Evolutionary conservation across 192 early-diverging fungal species (phyloP).

Genomic region (Coemansia nantahalensis): DNA sequence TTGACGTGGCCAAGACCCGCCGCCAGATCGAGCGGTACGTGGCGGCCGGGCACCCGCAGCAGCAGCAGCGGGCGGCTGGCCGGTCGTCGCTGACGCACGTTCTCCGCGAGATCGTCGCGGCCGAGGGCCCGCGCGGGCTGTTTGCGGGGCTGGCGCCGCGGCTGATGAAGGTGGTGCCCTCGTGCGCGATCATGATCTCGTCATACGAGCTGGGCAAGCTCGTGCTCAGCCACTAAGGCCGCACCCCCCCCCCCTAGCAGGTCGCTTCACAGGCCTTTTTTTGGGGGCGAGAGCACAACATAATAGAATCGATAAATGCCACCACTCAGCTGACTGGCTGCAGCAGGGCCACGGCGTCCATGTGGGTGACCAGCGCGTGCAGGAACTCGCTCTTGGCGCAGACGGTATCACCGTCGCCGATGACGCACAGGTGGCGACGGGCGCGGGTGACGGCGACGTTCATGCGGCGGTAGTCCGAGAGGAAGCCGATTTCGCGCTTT

Average conservation of each 20-base stretch:
- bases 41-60: slow-evolving; percentile 17
- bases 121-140: slow-evolving; percentile 31
- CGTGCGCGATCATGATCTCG: slow-evolving; percentile 96
- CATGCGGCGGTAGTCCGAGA: slow-evolving; percentile 74
- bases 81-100: slow-evolving; percentile 9
- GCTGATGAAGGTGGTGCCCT: slow-evolving; percentile 84
- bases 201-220: slow-evolving; percentile 73
- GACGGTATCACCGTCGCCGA: slow-evolving; percentile 73
- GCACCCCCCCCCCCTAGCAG: no score
- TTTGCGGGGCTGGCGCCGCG: slow-evolving; percentile 65
- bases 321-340: no score
- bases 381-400: no score
- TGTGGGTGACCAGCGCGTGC: no score
- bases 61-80: slow-evolving; percentile 5
- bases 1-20: slow-evolving; percentile 94
- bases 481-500: slow-evolving; percentile 76
- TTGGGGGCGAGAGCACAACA: no score
- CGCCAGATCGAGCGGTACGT: slow-evolving; percentile 66
- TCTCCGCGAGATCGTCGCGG: slow-evolving; percentile 38
- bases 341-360: no score
- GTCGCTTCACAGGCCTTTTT: no score
- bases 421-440: slow-evolving; percentile 78
- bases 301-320: no score
- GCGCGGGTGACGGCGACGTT: slow-evolving; percentile 92
- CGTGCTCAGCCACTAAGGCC: slow-evolving; percentile 1